Evolutionary conservation across 1,284 basidiomycete species (phyloP).

Genomic region (Naganishia albida): DNA sequence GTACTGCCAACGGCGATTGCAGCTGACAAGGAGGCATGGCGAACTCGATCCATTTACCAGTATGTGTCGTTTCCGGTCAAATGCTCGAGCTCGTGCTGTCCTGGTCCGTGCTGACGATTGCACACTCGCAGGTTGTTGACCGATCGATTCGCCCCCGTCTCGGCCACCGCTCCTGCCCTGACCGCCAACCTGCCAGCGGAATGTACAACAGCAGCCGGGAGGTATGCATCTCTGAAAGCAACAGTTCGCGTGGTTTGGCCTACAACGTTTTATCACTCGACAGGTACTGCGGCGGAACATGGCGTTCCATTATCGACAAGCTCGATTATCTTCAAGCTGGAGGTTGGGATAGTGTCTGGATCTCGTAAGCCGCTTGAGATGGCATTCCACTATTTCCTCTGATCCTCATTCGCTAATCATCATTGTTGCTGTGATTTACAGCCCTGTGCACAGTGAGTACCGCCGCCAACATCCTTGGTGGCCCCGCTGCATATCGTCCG

Average conservation of each 20-base stretch:
- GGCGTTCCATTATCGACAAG: conserved; percentile 70
- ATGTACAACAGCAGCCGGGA: conserved; percentile 52
- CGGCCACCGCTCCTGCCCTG: conserved; percentile 58
- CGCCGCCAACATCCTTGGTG: too few relatives aligned
- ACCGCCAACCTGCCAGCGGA: conserved; percentile 38
- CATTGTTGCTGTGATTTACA: too few relatives aligned
- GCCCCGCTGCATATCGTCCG: too few relatives aligned
- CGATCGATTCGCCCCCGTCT: conserved; percentile 68
- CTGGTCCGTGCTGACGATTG: background rate
- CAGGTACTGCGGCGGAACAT: conserved; percentile 73
- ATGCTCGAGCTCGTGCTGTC: too few relatives aligned
- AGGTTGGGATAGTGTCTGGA: conserved; percentile 71
- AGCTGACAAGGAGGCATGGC: conserved; percentile 21
- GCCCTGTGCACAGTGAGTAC: conserved; percentile 10
- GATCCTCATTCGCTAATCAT: background rate
- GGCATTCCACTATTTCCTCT: too few relatives aligned
- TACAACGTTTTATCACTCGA: too few relatives aligned
- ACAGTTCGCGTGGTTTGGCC: background rate
- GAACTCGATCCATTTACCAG: conserved; percentile 24
- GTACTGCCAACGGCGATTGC: background rate
- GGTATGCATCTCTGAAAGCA: conserved; percentile 32
- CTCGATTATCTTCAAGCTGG: conserved; percentile 75
- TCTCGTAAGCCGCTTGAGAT: conserved; percentile 37
- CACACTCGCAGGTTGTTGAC: conserved; percentile 62
- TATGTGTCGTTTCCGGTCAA: background rate